Evolutionary conservation across 495 filamentous ascomycete genomes (phyloP).

Genomic region (Penicillium soppii): DNA sequence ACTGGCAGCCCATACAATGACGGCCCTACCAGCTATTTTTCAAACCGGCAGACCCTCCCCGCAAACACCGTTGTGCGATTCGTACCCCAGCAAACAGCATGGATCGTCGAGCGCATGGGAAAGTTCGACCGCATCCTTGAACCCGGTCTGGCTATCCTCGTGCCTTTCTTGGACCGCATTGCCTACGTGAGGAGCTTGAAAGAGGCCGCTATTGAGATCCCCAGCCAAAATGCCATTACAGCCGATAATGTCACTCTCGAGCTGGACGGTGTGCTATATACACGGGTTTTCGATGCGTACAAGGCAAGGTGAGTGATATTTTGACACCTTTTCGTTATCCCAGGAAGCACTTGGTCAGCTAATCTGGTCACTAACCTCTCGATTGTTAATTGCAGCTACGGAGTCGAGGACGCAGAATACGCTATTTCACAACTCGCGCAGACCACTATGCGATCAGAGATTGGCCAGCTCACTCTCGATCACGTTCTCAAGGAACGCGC

Average conservation of each 20-base stretch:
- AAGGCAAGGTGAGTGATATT: conserved; percentile 71
- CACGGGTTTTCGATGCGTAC: conserved; percentile 93
- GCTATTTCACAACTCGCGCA: conserved; percentile 97
- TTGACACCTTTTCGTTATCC: not conserved
- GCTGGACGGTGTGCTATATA: conserved; percentile 93
- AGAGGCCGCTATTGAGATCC: conserved; percentile 93
- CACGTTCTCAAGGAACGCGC: conserved; percentile 97
- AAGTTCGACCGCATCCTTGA: conserved; percentile 90
- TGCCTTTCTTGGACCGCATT: conserved; percentile 92
- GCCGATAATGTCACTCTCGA: conserved; percentile 98
- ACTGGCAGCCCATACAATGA: conserved; percentile 20
- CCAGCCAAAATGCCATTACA: conserved; percentile 93
- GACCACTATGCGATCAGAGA: conserved; percentile 98
- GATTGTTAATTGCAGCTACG: conserved; percentile 63
- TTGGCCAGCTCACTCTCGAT: conserved; percentile 93
- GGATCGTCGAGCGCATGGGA: conserved; percentile 99
- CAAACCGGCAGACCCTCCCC: conserved; percentile 65
- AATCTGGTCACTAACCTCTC: conserved; percentile 11
- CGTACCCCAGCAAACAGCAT: conserved; percentile 98
- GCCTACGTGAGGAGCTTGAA: conserved; percentile 97
- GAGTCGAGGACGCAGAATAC: conserved; percentile 98
- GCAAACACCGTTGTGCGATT: conserved; percentile 95
- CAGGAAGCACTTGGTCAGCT: not conserved
- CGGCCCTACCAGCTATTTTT: conserved; percentile 50
- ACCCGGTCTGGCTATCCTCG: conserved; percentile 83